Conservation (phyloP, 164 flowering plant species). For the Dillenia suffruticosa region DNA sequence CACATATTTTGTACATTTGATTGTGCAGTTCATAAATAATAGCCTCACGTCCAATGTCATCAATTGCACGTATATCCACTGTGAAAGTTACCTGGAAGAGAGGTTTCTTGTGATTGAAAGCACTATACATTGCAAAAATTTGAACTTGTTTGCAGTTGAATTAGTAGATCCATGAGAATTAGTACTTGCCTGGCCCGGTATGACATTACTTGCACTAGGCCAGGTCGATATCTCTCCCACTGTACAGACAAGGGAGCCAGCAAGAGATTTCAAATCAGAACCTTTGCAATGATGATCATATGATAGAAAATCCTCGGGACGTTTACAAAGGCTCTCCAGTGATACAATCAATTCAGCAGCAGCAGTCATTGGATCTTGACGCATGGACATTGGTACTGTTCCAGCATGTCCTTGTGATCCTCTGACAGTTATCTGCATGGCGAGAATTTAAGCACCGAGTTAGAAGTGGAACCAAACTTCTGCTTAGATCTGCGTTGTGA, state of each 20-base stretch:
- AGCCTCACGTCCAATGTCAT: conserved; percentile 81
- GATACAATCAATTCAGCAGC: conserved; percentile 83
- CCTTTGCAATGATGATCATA: conserved; percentile 52
- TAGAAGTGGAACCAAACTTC: no score
- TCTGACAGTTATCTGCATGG: conserved; percentile 79
- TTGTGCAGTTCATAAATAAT: conserved; percentile 66
- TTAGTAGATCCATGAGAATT: background rate
- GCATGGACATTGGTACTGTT: conserved; percentile 97
- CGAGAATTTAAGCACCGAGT: background rate
- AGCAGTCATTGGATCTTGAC: conserved; percentile 93
- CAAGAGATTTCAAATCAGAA: conserved; percentile 39
- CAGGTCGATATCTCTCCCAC: conserved; percentile 95
- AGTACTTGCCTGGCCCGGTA: conserved; percentile 88
- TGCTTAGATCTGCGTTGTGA: no score
- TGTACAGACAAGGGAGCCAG: conserved; percentile 88
- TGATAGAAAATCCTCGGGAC: conserved; percentile 57
- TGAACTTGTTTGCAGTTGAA: background rate
- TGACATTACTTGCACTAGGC: conserved; percentile 99
- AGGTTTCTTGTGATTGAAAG: background rate
- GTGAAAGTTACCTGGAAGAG: conserved; percentile 78
- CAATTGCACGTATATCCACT: conserved; percentile 84
- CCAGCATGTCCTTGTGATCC: conserved; percentile 99
- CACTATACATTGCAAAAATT: background rate
- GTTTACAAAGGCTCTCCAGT: conserved; percentile 78
- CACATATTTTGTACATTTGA: conserved; percentile 61